Evolutionary conservation across 148 eudicot species (phyloP).

Genomic region (Tetragonia tetragonoides): DNA sequence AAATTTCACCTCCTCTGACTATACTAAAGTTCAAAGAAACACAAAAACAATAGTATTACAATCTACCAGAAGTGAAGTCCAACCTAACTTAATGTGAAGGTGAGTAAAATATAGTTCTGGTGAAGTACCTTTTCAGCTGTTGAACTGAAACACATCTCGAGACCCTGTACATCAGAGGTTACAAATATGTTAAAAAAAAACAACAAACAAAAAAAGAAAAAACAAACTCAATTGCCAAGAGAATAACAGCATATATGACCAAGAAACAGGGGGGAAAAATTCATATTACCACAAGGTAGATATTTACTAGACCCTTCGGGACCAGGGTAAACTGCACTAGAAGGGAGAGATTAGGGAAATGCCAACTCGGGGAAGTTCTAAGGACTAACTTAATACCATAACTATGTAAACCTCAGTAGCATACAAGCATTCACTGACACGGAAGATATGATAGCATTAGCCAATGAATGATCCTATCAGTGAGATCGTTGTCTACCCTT

Average conservation of each 20-base stretch:
- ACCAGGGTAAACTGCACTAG: not conserved
- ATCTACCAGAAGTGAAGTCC: conserved; percentile 8
- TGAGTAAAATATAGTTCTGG: not conserved
- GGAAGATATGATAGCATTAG: not conserved
- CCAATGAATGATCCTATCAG: not conserved
- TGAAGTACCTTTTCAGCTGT: conserved; percentile 70
- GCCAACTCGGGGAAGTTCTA: not conserved
- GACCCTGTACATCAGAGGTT: conserved; percentile 51
- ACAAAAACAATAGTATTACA: conserved; percentile 29
- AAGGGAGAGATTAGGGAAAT: not conserved
- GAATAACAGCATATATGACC: not conserved
- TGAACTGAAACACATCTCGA: conserved; percentile 77
- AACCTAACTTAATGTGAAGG: not conserved
- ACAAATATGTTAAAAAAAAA: too few relatives aligned
- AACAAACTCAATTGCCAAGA: not conserved
- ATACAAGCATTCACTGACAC: not conserved
- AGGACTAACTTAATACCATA: not conserved
- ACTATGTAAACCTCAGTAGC: not conserved
- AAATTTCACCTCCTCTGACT: conserved; percentile 94
- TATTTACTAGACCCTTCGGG: not conserved
- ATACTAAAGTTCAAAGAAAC: conserved; percentile 48
- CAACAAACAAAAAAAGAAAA: not conserved
- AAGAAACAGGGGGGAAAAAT: not conserved
- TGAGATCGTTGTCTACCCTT: not conserved
- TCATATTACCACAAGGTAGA: too few relatives aligned